Conservation (phyloP, 192 early-diverging fungal genomes). For the Geranomyces variabilis region DNA sequence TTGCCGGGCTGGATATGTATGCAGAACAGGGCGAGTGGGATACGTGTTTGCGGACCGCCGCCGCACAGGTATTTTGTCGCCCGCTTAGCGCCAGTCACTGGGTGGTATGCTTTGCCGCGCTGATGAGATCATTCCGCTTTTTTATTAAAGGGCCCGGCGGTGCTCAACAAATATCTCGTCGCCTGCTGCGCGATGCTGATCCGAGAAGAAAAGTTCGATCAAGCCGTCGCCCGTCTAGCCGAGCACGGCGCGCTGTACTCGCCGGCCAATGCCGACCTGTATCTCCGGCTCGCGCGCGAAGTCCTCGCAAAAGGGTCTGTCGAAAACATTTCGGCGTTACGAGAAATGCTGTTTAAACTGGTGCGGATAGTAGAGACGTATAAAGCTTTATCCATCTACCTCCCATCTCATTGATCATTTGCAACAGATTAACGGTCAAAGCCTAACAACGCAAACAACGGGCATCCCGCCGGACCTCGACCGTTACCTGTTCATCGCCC, state of each 20-base stretch:
- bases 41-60: constrained; percentile 59
- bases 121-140: neutral
- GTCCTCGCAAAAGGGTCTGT: constrained; percentile 35
- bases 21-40: constrained; percentile 66
- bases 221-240: constrained; percentile 37
- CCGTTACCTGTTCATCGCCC: constrained; percentile 50
- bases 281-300: constrained; percentile 45
- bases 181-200: constrained; percentile 42
- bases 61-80: constrained; percentile 40
- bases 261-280: constrained; percentile 46
- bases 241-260: constrained; percentile 48
- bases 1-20: constrained; percentile 59
- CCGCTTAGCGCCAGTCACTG: too few relatives aligned
- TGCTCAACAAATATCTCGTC: constrained; percentile 55
- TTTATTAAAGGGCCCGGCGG: constrained; percentile 35
- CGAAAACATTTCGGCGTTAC: constrained; percentile 33
- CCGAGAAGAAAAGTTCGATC: constrained; percentile 50
- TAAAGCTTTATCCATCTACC: neutral
- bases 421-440: constrained; percentile 31
- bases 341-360: constrained; percentile 59
- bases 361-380: constrained; percentile 25
- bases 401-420: neutral
- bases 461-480: constrained; percentile 47
- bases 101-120: constrained; percentile 9
- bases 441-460: constrained; percentile 27